Evolutionary conservation across 495 filamentous ascomycete genomes (phyloP), one percentile per base, ranked within the genome.

Genomic region (Thozetella sp.): DNA sequence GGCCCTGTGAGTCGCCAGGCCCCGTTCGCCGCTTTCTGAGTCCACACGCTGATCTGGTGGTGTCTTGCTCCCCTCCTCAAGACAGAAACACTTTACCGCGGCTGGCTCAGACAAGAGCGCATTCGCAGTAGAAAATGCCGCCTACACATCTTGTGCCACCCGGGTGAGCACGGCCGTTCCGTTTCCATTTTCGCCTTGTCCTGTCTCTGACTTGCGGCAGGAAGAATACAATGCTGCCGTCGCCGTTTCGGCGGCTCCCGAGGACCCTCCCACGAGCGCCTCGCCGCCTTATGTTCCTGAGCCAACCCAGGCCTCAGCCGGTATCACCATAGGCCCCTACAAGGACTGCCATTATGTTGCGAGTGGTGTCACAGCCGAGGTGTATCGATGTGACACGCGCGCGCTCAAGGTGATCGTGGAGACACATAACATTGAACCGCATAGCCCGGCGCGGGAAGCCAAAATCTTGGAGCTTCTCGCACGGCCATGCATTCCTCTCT

Each of bases 351-450:
- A 84, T 23, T 88, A 90, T 70, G 73, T 91, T 63, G 83, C 80
- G 54, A 86, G 86, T 57, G 95, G 96, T 23, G 76, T 95, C 9
- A 93, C 92, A 67, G 95, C 95, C 24, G 84, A 84, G 34, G 87
- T 99, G 51, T 98, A 94, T 76, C 63, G 72, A 54, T 72, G 71
- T 63, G 52, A 74, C 45, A 51, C 86, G 10, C 80, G 89, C 9
- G 94, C 95, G n/a, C 75, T 99, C 25, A 99, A 99, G 71, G 85
- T 97, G 46, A 96, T 93, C 13, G 86, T 82, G 13, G 91, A 92
- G 17, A 88, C 88, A 53, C 67, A 79, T 20, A 83, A 88, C 76
- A 81, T 83, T 25, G 84, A 90, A 15, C 95, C 95, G 20, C 95
- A 99, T 74, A 83, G 93, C 71, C 87, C 90, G 2, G 71, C 80